These are phyloP conservation scores for Pistacia integerrima DNA, from an alignment of 345 rosid genomes.

Conservation along the genomic window DNA sequence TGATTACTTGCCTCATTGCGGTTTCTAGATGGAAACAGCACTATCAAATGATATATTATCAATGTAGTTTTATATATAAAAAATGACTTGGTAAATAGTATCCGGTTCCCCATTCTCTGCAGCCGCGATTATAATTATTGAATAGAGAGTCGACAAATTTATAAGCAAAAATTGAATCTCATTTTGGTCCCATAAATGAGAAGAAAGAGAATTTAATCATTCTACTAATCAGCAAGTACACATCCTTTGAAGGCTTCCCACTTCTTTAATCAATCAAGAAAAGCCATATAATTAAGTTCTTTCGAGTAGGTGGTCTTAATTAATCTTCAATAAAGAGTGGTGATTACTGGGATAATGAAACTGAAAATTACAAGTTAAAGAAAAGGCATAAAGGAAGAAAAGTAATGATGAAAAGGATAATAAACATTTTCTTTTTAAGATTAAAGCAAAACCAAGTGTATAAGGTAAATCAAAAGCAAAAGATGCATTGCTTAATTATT, in stretches of 20 bases:
- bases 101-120: neutral
- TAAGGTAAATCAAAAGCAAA: neutral
- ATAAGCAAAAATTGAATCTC: too few relatives aligned
- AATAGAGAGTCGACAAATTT: neutral
- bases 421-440: constrained; percentile 6
- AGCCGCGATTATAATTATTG: neutral
- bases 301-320: neutral
- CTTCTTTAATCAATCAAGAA: neutral
- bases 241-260: neutral
- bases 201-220: too few relatives aligned
- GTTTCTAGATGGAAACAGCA: constrained; percentile 3
- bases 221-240: neutral
- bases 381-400: neutral
- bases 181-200: too few relatives aligned
- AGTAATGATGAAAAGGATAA: neutral
- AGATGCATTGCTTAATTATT: neutral
- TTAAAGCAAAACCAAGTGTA: constrained; percentile 5
- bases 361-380: neutral
- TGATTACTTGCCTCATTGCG: constrained; percentile 7
- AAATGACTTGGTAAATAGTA: neutral
- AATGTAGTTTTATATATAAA: neutral
- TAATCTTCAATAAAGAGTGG: neutral
- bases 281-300: neutral
- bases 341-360: neutral
- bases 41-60: neutral